Evolutionary conservation across 2,329 filamentous ascomycete species (phyloP).

Genomic region (Diplodia corticola): DNA sequence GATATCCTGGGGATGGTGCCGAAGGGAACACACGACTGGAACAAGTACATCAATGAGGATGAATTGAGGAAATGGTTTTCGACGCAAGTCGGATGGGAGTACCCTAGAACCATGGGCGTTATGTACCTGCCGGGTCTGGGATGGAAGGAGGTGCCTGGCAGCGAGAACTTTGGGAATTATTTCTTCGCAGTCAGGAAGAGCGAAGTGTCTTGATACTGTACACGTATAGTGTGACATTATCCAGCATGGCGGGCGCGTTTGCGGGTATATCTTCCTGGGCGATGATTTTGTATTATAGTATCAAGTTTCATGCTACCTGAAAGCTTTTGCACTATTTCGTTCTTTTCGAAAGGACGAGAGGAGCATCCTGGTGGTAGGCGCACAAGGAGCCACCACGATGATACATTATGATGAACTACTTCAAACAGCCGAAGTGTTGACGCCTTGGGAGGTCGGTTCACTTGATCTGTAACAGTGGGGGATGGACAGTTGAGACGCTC

Average conservation of each 20-base stretch:
- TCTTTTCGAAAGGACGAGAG: no score
- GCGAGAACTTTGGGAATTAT: slow-evolving; percentile 90
- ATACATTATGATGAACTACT: no score
- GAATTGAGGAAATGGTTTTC: slow-evolving; percentile 63
- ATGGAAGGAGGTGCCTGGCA: slow-evolving; percentile 79
- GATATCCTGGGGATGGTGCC: slow-evolving; percentile 86
- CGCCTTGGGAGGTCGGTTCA: no score
- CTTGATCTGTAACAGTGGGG: no score
- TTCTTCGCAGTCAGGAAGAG: slow-evolving; percentile 79
- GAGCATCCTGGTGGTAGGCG: no score
- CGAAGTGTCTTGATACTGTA: not conserved
- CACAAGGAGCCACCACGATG: no score
- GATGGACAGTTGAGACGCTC: no score
- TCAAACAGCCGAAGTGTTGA: no score
- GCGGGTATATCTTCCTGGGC: not conserved
- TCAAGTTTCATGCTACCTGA: not conserved
- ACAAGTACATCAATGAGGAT: slow-evolving; percentile 86
- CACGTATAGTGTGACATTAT: not conserved
- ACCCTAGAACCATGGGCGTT: slow-evolving; percentile 69
- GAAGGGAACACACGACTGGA: slow-evolving; percentile 92
- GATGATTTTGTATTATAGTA: not conserved
- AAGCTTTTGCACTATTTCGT: not conserved
- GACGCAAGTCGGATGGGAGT: slow-evolving; percentile 41
- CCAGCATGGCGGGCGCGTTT: not conserved
- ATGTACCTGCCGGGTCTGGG: slow-evolving; percentile 88